Evolutionary conservation across 352 stramenopile species (phyloP).

Genomic region (Pythium phragmiticola): DNA sequence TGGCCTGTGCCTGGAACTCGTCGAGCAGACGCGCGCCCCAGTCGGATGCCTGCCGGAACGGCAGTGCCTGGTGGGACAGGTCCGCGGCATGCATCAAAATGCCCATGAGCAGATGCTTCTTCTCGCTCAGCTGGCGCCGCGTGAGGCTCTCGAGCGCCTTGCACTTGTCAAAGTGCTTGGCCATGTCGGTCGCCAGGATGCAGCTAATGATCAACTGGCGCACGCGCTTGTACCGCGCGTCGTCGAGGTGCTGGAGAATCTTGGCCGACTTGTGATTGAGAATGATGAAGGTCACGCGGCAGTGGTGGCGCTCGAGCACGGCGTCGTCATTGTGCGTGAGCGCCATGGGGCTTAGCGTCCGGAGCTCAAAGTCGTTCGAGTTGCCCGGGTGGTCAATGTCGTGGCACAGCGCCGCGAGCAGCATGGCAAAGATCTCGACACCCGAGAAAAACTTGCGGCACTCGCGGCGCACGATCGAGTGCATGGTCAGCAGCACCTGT

Average conservation of each 20-base stretch:
- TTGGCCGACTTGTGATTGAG: no score
- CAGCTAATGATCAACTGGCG: no score
- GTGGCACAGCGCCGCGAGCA: no score
- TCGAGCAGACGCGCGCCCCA: constrained; percentile 63
- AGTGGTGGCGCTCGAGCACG: constrained; percentile 83
- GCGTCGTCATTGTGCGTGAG: constrained; percentile 73
- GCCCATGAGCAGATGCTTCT: constrained; percentile 55
- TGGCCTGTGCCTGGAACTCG: constrained; percentile 73
- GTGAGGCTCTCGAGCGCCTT: constrained; percentile 63
- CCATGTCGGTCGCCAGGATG: no score
- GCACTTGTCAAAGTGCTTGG: no score
- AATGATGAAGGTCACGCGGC: constrained; percentile 67
- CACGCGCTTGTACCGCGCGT: no score
- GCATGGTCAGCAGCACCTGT: no score
- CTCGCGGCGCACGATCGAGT: constrained; percentile 20
- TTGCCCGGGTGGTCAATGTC: no score
- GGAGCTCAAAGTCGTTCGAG: no score
- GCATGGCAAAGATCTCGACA: no score
- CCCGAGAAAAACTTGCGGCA: no score
- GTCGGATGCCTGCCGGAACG: constrained; percentile 42
- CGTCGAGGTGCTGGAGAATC: constrained; percentile 45
- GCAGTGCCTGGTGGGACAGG: constrained; percentile 57
- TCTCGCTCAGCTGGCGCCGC: constrained; percentile 54
- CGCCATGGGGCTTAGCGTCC: constrained; percentile 38
- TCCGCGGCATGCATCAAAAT: constrained; percentile 76